These are phyloP conservation scores for Macrotyloma uniflorum DNA, from an alignment of 306 rosid species.

Conservation along the genomic window DNA sequence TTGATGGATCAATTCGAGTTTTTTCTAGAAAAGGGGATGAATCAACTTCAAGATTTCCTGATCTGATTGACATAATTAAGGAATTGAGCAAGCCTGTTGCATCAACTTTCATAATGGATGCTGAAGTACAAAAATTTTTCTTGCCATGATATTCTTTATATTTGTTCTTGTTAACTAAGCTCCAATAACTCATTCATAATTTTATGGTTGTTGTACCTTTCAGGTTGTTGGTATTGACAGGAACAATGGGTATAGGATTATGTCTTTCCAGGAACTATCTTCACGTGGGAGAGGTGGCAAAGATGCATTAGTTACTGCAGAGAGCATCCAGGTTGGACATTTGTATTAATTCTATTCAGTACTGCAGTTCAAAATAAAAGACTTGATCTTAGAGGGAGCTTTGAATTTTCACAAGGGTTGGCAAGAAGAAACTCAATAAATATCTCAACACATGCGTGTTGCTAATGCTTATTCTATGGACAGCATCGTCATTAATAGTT, in stretches of 20 bases:
- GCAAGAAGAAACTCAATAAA: not conserved
- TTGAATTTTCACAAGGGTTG: not conserved
- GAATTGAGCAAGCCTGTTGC: constrained; percentile 71
- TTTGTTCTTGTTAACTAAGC: constrained; percentile 18
- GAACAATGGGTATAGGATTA: constrained; percentile 62
- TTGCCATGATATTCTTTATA: not conserved
- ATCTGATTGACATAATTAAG: constrained; percentile 65
- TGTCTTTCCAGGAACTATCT: constrained; percentile 94
- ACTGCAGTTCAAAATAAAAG: not conserved
- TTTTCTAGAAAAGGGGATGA: constrained; percentile 93
- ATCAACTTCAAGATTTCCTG: constrained; percentile 85
- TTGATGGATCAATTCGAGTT: constrained; percentile 68
- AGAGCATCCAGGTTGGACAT: constrained; percentile 73
- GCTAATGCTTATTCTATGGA: not conserved
- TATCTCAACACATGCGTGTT: not conserved
- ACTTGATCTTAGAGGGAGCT: not conserved
- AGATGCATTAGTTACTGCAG: constrained; percentile 58
- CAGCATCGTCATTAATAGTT: not conserved
- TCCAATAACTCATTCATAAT: constrained; percentile 25
- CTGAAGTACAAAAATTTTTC: constrained; percentile 59
- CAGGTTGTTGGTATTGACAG: constrained; percentile 93
- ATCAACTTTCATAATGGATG: constrained; percentile 74
- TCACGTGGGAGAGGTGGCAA: constrained; percentile 86
- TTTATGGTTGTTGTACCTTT: constrained; percentile 36
- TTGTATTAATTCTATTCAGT: not conserved